These are phyloP conservation scores for Mycosphaerella sp. DNA, from an alignment of 2,329 filamentous ascomycete genomes.

Conservation along the genomic window DNA sequence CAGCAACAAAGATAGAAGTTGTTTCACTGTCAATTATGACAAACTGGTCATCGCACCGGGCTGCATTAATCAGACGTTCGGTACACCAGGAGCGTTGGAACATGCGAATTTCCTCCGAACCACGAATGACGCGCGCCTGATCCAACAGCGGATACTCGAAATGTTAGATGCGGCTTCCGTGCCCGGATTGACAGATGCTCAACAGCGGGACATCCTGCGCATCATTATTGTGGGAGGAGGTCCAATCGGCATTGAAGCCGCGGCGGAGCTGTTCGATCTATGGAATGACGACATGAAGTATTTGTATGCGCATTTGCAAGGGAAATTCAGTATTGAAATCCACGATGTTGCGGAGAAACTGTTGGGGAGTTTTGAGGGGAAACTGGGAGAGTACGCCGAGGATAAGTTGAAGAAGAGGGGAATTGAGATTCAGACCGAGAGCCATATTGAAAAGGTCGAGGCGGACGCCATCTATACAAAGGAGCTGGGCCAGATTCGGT, in stretches of 20 bases:
- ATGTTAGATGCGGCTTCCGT: slow-evolving; percentile 36
- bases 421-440: slow-evolving; percentile 37
- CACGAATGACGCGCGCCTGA: slow-evolving; percentile 32
- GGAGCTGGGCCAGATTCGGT: slow-evolving; percentile 33
- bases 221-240: slow-evolving; percentile 40
- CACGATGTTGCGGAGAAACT: slow-evolving; percentile 42
- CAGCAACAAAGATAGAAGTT: slow-evolving; percentile 21
- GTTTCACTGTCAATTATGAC: slow-evolving; percentile 40
- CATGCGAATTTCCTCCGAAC: slow-evolving; percentile 37
- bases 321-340: slow-evolving; percentile 38
- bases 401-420: slow-evolving; percentile 33
- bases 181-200: slow-evolving; percentile 26
- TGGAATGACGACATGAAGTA: slow-evolving; percentile 36
- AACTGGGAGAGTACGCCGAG: slow-evolving; percentile 39
- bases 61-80: slow-evolving; percentile 38
- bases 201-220: slow-evolving; percentile 34
- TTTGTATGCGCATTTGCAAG: slow-evolving; percentile 39
- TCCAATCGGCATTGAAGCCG: slow-evolving; percentile 39
- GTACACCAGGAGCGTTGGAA: slow-evolving; percentile 37
- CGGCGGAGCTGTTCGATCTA: slow-evolving; percentile 42
- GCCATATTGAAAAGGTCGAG: slow-evolving; percentile 36
- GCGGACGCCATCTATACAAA: slow-evolving; percentile 33
- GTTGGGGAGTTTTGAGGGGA: slow-evolving; percentile 38
- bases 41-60: slow-evolving; percentile 40
- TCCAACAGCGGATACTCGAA: slow-evolving; percentile 35